Evolutionary conservation across 352 stramenopile genomes (phyloP), one percentile per base, ranked within the genome.

Genomic region (Globisporangium irregulare): DNA sequence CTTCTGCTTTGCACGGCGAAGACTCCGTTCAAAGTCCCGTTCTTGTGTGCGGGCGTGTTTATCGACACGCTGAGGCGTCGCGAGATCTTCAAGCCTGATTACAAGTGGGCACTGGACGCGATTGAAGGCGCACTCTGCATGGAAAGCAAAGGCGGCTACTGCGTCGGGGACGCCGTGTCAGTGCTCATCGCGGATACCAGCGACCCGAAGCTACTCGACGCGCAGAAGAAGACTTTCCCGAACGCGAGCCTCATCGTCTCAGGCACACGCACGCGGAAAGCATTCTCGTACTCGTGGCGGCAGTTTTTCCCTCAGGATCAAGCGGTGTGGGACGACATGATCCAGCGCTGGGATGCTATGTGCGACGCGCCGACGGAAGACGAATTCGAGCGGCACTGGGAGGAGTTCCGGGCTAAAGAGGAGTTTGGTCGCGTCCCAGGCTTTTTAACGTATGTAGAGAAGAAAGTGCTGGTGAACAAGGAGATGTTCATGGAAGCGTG

Each of bases 401-500:
- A 4, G 18, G 20, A 41, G 29, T 60, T 60, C 29, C 55, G 38
- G 20, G 27, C 55, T 8, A 60, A 60, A 22, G 43, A 51, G 29
- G 55, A 60, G 20, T 60, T 60, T 60, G 55, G 20, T 34, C 22
- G 55, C 29, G 20, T 60, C 29, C 55, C 55, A 3, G 29, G 55
- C 29, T 60, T 60, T 20, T 36, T 60, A 5, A 24, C 29, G 18
- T 60, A 12, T 15, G 9, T 60, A 36, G 29, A 46, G 55, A 27
- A 60, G 18, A 60, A 60, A 9, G 12, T 60, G 12, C 29, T 60
- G 55, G 55, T 60, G 27, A 9, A 60, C 55, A 60, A 60, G 55
- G 55, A 60, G 20, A 60, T 29, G 55, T 60, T 60, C 55, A 60
- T 60, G 55, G 25, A 34, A 6, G 55, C 55, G 8, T 60, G 55